Percentiles rank a stretch among this genome's conserved stretches.
Conservation (phyloP, 768 basidiomycete species). For the Russula olivacea region DNA sequence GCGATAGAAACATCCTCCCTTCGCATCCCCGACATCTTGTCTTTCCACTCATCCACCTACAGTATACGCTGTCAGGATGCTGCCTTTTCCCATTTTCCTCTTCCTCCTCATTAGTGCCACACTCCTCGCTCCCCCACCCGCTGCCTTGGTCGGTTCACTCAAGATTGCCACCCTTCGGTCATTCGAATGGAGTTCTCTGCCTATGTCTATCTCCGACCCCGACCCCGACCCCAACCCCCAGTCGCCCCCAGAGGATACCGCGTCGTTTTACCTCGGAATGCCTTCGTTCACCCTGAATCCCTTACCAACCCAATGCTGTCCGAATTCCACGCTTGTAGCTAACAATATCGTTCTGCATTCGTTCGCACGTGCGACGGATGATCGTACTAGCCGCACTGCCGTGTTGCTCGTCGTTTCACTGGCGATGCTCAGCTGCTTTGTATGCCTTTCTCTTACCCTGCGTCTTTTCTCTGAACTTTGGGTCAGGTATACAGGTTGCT, state of each 20-base stretch:
- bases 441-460: neutral
- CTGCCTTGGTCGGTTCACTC: constrained; percentile 1
- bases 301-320: neutral
- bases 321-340: neutral
- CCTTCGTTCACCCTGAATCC: neutral
- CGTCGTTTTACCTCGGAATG: neutral
- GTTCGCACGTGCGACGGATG: neutral
- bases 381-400: neutral
- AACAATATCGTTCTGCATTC: neutral
- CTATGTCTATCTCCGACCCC: neutral
- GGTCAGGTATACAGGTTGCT: constrained; percentile 11
- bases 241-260: neutral
- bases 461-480: neutral
- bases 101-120: constrained; percentile 11
- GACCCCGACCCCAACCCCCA: neutral
- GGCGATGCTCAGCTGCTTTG: constrained; percentile 11
- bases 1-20: neutral
- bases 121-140: constrained; percentile 7
- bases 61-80: constrained; percentile 6
- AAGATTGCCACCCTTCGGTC: neutral
- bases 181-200: neutral
- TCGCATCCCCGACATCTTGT: neutral
- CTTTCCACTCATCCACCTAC: neutral
- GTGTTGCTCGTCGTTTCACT: constrained; percentile 9
- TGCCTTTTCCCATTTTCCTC: constrained; percentile 13